These are phyloP conservation scores for Diaporthe ilicicola DNA, from an alignment of 2,329 filamentous ascomycete species.

Conservation along the genomic window DNA sequence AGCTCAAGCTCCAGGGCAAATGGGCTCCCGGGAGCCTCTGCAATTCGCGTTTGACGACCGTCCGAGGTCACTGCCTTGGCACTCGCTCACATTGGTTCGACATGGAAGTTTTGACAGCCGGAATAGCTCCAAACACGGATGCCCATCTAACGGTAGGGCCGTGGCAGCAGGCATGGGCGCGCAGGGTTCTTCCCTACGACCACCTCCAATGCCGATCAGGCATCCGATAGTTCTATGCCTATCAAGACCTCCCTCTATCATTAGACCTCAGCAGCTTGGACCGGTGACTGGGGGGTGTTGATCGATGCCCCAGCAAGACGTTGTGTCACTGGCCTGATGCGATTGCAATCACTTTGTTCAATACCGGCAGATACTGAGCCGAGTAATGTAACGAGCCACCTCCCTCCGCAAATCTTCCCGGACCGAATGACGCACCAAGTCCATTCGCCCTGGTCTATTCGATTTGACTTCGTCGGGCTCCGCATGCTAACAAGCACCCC, in stretches of 20 bases:
- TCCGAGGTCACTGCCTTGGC: constrained; percentile 15
- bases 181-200: constrained; percentile 12
- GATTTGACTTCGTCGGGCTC: constrained; percentile 10
- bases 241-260: not conserved
- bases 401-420: not conserved
- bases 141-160: constrained; percentile 11
- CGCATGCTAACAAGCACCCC: not conserved
- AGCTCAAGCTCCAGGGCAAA: not conserved
- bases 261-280: not conserved
- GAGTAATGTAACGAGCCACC: not conserved
- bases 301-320: not conserved
- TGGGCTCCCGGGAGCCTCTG: constrained; percentile 9
- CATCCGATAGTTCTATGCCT: not conserved
- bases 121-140: constrained; percentile 16
- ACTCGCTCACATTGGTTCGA: not conserved
- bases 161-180: not conserved
- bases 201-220: not conserved
- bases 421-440: not conserved
- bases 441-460: not conserved
- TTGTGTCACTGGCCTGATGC: not conserved
- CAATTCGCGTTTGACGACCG: constrained; percentile 16
- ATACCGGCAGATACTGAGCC: constrained; percentile 1
- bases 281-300: constrained; percentile 5
- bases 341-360: not conserved
- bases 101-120: constrained; percentile 27